Evolutionary conservation across 2,329 filamentous ascomycete species (phyloP).

Genomic region (Pseudogymnoascus sp.): DNA sequence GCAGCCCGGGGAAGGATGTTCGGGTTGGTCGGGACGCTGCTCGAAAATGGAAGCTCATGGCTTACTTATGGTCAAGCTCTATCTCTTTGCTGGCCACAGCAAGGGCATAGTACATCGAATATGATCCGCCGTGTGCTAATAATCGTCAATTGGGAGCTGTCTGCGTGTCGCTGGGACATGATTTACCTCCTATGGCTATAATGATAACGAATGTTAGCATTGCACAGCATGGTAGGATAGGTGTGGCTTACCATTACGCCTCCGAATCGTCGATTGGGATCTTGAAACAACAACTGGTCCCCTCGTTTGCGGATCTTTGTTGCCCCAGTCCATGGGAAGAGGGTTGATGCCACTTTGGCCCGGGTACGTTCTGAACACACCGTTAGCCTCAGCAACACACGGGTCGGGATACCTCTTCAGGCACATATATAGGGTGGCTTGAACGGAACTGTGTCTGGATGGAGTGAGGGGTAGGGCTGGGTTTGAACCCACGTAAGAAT

Average conservation of each 20-base stretch:
- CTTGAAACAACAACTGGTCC: constrained; percentile 86
- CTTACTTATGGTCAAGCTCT: constrained; percentile 64
- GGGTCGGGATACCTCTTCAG: constrained; percentile 1
- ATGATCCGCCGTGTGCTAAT: constrained; percentile 77
- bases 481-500: constrained; percentile 46
- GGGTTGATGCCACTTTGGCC: constrained; percentile 91
- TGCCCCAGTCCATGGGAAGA: constrained; percentile 81
- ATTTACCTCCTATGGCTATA: constrained; percentile 50
- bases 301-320: constrained; percentile 62
- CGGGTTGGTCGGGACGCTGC: neutral
- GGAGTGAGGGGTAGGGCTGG: neutral
- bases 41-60: neutral
- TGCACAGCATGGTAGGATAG: constrained; percentile 13
- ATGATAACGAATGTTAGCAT: constrained; percentile 18
- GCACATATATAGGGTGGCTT: neutral
- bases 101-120: constrained; percentile 90
- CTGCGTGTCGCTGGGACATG: neutral
- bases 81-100: constrained; percentile 88
- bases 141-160: constrained; percentile 38
- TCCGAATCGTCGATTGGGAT: constrained; percentile 63
- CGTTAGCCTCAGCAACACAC: neutral
- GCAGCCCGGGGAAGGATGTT: neutral
- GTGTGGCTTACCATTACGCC: constrained; percentile 61
- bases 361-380: constrained; percentile 63
- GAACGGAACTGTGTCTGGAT: neutral